phyloP scores from a whole-genome alignment of 2,329 filamentous ascomycete genomes.

The Xylariaceae sp. region DNA sequence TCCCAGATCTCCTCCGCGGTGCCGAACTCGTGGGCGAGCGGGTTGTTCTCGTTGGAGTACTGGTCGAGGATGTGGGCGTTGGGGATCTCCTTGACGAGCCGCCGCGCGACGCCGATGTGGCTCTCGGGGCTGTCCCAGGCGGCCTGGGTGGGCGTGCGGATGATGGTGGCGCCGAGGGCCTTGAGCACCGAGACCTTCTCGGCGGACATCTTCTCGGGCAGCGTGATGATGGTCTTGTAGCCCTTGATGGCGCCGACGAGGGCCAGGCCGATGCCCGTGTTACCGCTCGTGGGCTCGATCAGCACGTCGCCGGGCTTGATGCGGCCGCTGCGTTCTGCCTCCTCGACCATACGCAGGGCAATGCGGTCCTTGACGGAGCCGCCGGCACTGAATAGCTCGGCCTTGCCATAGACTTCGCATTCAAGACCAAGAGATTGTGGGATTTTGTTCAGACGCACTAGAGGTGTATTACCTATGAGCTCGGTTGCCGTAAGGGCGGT shows the following conservation, averaged over 20 bases:
- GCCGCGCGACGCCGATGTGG: slow-evolving; percentile 91
- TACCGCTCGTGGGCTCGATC: slow-evolving; percentile 97
- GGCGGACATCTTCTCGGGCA: slow-evolving; percentile 98
- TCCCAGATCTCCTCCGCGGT: slow-evolving; percentile 96
- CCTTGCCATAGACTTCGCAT: slow-evolving; percentile 86
- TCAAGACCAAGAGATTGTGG: slow-evolving; percentile 89
- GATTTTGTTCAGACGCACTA: slow-evolving; percentile 90
- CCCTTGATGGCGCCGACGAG: slow-evolving; percentile 95
- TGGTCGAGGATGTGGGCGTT: slow-evolving; percentile 98
- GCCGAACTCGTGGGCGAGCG: slow-evolving; percentile 87
- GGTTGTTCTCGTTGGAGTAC: slow-evolving; percentile 91
- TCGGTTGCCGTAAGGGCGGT: slow-evolving; percentile 69
- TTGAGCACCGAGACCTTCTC: slow-evolving; percentile 96
- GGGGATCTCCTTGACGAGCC: slow-evolving; percentile 91
- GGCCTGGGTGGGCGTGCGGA: slow-evolving; percentile 93
- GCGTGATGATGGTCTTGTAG: slow-evolving; percentile 97
- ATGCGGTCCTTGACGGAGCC: slow-evolving; percentile 95
- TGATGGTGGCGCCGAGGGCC: slow-evolving; percentile 94
- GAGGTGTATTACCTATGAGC: slow-evolving; percentile 94
- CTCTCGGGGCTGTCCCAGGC: slow-evolving; percentile 94
- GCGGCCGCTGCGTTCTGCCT: slow-evolving; percentile 85
- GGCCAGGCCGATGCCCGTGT: slow-evolving; percentile 95
- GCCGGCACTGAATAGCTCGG: slow-evolving; percentile 92
- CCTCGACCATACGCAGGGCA: slow-evolving; percentile 95
- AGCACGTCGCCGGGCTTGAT: slow-evolving; percentile 97